phyloP scores from a whole-genome alignment of 148 eudicot species.

The Fallopia convolvulus region DNA sequence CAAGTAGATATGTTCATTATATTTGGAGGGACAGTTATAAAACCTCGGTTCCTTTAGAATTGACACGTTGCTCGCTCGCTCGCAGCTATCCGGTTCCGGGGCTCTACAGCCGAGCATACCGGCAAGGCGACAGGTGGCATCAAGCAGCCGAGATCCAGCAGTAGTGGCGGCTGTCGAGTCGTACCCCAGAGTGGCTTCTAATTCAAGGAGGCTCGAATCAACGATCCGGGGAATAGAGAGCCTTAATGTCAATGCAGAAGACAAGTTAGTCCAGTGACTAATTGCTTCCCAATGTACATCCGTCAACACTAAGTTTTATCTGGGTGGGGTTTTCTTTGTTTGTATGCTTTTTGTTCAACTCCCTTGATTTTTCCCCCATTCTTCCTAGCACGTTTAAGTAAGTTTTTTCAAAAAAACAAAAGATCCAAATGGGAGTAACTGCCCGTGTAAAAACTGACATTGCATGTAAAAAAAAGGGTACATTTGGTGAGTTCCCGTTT shows the following conservation, averaged over 20 bases:
- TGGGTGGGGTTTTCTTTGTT: not conserved
- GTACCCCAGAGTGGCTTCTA: conserved; percentile 24
- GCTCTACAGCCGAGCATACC: conserved; percentile 21
- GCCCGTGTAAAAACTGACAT: not conserved
- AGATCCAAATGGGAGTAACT: not conserved
- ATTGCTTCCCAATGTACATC: not conserved
- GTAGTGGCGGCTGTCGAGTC: conserved; percentile 17
- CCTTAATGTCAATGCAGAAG: conserved; percentile 54
- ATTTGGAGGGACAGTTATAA: no score
- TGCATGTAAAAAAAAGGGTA: not conserved
- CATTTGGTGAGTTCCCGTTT: conserved; percentile 1
- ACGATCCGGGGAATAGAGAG: conserved; percentile 77
- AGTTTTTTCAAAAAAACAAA: not conserved
- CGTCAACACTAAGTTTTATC: not conserved
- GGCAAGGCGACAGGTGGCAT: conserved; percentile 27
- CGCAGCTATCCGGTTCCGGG: conserved; percentile 23
- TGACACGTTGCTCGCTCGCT: not conserved
- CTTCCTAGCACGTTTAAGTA: not conserved
- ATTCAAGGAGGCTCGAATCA: conserved; percentile 30
- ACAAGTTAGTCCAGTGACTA: not conserved
- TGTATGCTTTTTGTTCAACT: not conserved
- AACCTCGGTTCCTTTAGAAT: no score
- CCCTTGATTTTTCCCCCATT: not conserved
- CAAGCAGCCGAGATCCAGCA: conserved; percentile 42
- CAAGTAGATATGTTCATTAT: no score